These are phyloP conservation scores for Climacium dendroides DNA, from an alignment of 225 moss, liverwort and hornwort species.

Conservation along the genomic window DNA sequence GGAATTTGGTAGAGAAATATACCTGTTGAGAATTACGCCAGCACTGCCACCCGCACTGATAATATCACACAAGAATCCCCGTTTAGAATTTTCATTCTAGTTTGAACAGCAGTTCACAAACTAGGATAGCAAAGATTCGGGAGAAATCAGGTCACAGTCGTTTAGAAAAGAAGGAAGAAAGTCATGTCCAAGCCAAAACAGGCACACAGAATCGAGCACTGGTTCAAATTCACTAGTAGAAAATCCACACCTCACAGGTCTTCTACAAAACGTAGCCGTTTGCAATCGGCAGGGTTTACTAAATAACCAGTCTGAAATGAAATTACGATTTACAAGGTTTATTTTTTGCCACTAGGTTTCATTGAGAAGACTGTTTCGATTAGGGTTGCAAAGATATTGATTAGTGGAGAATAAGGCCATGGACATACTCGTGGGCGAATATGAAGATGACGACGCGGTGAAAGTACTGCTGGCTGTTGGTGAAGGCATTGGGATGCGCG, in stretches of 20 bases:
- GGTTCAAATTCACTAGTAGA: not conserved
- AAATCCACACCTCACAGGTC: not conserved
- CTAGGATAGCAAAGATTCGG: not conserved
- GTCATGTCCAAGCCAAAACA: not conserved
- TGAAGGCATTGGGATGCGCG: constrained; percentile 68
- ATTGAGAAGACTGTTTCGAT: not conserved
- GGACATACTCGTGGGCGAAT: constrained; percentile 46
- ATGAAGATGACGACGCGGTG: constrained; percentile 79
- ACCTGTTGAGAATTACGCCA: constrained; percentile 76
- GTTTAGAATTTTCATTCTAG: not conserved
- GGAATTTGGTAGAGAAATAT: not conserved
- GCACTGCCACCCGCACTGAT: constrained; percentile 60
- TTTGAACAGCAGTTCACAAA: not conserved
- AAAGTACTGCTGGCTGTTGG: constrained; percentile 63
- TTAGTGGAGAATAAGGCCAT: not conserved
- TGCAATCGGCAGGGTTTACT: not conserved
- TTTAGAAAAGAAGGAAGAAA: not conserved
- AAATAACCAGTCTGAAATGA: too few relatives aligned
- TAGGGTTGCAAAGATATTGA: not conserved
- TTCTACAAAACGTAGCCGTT: not conserved
- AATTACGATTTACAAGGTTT: not conserved
- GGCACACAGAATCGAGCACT: not conserved
- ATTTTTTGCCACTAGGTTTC: not conserved
- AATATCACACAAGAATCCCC: not conserved
- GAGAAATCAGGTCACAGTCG: not conserved